Percentiles rank a stretch among this genome's conserved stretches.
Evolutionary conservation across 2,329 filamentous ascomycete species (phyloP).

Genomic region (Didymella glomerata): DNA sequence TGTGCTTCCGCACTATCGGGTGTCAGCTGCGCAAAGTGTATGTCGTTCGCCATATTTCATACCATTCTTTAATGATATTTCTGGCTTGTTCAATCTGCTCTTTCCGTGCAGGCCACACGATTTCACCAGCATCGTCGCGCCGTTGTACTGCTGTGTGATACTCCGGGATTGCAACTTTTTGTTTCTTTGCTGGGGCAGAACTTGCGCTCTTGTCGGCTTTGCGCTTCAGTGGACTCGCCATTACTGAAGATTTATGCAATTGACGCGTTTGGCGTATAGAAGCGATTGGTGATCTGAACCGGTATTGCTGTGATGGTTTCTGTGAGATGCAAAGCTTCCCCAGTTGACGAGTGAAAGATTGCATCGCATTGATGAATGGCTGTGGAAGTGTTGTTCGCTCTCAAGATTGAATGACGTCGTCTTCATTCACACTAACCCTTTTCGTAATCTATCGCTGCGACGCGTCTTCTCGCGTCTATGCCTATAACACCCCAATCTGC

Average conservation of each 20-base stretch:
- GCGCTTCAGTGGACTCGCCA: slow-evolving; percentile 42
- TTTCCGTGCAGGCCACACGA: slow-evolving; percentile 69
- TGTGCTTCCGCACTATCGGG: slow-evolving; percentile 58
- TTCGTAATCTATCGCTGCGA: not conserved
- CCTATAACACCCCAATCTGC: slow-evolving; percentile 22
- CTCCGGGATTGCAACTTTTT: slow-evolving; percentile 39
- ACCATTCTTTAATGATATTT: slow-evolving; percentile 67
- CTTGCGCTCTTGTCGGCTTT: slow-evolving; percentile 34
- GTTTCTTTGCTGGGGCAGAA: slow-evolving; percentile 35
- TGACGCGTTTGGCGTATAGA: not conserved
- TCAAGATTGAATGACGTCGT: slow-evolving; percentile 16
- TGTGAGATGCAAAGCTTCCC: not conserved
- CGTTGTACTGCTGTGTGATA: slow-evolving; percentile 44
- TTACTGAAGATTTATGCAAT: slow-evolving; percentile 26
- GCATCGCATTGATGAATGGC: slow-evolving; percentile 7
- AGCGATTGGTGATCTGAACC: not conserved
- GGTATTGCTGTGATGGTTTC: not conserved
- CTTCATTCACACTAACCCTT: slow-evolving; percentile 12
- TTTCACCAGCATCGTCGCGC: slow-evolving; percentile 51
- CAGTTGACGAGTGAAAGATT: not conserved
- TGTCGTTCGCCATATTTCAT: slow-evolving; percentile 12
- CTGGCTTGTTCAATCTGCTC: slow-evolving; percentile 65
- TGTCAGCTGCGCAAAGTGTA: slow-evolving; percentile 10
- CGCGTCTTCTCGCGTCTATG: slow-evolving; percentile 1
- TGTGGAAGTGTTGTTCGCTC: not conserved